These are phyloP conservation scores for Eucommia ulmoides DNA, from an alignment of 257 asterid species.

Conservation along the genomic window DNA sequence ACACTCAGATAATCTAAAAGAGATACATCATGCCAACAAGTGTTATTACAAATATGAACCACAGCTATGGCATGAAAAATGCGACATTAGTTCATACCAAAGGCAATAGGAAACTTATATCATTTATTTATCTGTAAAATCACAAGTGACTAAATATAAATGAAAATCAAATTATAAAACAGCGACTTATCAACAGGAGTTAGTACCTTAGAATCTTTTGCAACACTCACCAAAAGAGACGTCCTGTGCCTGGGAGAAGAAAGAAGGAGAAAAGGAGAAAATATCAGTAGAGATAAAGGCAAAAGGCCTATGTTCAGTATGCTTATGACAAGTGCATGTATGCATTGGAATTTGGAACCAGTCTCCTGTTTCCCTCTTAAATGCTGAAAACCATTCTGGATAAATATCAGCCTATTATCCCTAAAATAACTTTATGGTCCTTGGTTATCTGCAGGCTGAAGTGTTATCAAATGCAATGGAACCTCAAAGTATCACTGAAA, in stretches of 20 bases:
- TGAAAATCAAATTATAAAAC: too few species aligned
- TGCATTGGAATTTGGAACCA: not conserved
- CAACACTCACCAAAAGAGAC: conserved; percentile 61
- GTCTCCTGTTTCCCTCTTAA: not conserved
- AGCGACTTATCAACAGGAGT: conserved; percentile 4
- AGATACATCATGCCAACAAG: not conserved
- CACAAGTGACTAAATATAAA: too few species aligned
- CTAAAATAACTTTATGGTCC: too few species aligned
- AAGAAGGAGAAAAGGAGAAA: conserved; percentile 1
- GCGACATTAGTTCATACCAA: not conserved
- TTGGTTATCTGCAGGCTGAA: too few species aligned
- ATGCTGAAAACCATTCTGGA: not conserved
- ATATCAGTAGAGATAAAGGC: too few species aligned
- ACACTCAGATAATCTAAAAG: too few species aligned
- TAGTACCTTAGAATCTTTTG: conserved; percentile 68
- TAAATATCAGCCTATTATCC: too few species aligned
- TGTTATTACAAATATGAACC: not conserved
- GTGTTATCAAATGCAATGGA: too few species aligned
- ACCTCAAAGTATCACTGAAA: too few species aligned
- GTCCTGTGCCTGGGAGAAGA: conserved; percentile 48
- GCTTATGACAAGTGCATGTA: too few species aligned
- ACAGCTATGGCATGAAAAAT: conserved; percentile 3
- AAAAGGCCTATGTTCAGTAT: too few species aligned
- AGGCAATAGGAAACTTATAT: not conserved
- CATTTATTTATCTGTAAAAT: not conserved